Conservation (phyloP, 176 grass and related monocot species). For the Elymus sibiricus region DNA sequence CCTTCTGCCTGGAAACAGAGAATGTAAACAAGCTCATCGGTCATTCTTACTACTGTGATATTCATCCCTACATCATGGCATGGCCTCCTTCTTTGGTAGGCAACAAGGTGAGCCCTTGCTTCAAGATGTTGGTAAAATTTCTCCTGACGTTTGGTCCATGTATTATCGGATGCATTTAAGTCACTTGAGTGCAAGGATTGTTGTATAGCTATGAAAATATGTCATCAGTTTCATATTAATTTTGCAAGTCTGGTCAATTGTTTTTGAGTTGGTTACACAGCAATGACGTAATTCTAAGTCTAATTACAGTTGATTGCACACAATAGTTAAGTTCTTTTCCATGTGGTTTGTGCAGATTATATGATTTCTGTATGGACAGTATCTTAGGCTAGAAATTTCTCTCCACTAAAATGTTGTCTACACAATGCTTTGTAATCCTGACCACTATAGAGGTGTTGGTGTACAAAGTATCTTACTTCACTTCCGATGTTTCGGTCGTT, state of each 20-base stretch:
- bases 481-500: not conserved
- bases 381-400: not conserved
- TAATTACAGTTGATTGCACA: too few relatives aligned
- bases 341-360: not conserved
- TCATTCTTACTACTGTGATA: too few relatives aligned
- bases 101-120: too few relatives aligned
- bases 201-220: not conserved
- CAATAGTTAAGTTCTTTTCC: too few relatives aligned
- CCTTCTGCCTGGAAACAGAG: too few relatives aligned
- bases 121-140: too few relatives aligned
- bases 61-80: too few relatives aligned
- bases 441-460: not conserved
- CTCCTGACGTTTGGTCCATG: too few relatives aligned
- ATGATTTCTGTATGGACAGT: not conserved
- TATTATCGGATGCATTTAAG: too few relatives aligned
- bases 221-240: not conserved
- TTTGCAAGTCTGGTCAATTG: not conserved
- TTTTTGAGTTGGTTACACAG: not conserved
- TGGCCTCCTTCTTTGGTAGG: too few relatives aligned
- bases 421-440: not conserved
- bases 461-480: not conserved
- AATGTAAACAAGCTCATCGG: too few relatives aligned
- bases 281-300: not conserved
- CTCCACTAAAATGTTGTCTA: not conserved
- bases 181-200: too few relatives aligned